A percentile compares a stretch with the other conserved stretches of the same genome.
Conservation (phyloP, 352 stramenopile species). For the Pythium apleroticum region DNA sequence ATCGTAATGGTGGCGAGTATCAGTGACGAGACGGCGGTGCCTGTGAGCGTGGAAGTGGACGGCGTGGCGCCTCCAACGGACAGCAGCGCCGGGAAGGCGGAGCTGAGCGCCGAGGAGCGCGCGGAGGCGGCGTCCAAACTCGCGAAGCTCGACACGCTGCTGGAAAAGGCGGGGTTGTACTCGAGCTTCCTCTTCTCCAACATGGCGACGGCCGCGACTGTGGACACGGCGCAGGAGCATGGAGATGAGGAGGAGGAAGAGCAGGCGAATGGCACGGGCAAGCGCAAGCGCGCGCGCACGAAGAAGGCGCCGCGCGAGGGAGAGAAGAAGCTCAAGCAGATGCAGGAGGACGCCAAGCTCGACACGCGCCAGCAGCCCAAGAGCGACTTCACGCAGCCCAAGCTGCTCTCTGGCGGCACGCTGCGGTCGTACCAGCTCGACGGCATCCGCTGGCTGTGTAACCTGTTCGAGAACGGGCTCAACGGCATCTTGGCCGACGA, state of each 20-base stretch:
- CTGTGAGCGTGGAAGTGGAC: conserved; percentile 29
- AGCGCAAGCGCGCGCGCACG: conserved; percentile 44
- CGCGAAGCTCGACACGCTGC: conserved; percentile 80
- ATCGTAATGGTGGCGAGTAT: conserved; percentile 74
- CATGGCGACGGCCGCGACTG: conserved; percentile 65
- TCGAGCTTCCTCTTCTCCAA: conserved; percentile 88
- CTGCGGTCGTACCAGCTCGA: conserved; percentile 96
- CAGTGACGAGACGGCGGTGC: conserved; percentile 24
- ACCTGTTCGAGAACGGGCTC: conserved; percentile 96
- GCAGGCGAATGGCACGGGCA: conserved; percentile 18
- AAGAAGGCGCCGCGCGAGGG: conserved; percentile 41
- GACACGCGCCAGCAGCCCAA: conserved; percentile 43
- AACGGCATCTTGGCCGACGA: conserved; percentile 91
- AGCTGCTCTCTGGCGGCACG: conserved; percentile 70
- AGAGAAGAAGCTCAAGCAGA: conserved; percentile 69
- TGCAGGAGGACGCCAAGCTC: conserved; percentile 52
- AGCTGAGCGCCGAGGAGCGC: conserved; percentile 18
- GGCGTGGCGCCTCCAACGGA: conserved; percentile 18
- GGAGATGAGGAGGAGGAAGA: conserved; percentile 15
- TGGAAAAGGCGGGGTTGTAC: conserved; percentile 88
- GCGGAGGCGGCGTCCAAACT: conserved; percentile 64
- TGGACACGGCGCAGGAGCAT: conserved; percentile 18
- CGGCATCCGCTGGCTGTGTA: conserved; percentile 96
- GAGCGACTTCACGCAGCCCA: conserved; percentile 66
- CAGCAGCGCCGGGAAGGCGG: conserved; percentile 1